phyloP scores from a whole-genome alignment of 2,329 filamentous ascomycete species.

The Cadophora gregata region DNA sequence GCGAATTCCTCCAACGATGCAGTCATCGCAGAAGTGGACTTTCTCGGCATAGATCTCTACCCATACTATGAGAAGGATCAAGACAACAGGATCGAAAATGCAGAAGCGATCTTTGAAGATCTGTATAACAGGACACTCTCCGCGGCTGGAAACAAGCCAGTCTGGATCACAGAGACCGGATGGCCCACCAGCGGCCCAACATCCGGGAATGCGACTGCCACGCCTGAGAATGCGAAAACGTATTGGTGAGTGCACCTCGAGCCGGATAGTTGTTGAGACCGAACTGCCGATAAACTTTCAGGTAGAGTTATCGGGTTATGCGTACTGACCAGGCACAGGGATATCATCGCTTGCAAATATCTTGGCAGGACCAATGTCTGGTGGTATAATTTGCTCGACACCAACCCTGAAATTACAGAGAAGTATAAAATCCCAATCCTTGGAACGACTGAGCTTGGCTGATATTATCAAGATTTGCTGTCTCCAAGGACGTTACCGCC shows the following conservation, averaged over 20 bases:
- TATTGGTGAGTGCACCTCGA: neutral
- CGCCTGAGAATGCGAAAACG: neutral
- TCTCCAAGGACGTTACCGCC: constrained; percentile 3
- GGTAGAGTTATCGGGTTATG: neutral
- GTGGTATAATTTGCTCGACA: constrained; percentile 6
- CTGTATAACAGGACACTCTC: constrained; percentile 4
- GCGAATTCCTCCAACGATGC: constrained; percentile 72
- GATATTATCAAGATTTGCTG: neutral
- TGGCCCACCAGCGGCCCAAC: constrained; percentile 16
- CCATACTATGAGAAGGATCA: constrained; percentile 64
- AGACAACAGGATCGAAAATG: constrained; percentile 13
- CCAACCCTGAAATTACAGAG: neutral
- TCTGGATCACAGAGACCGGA: constrained; percentile 24
- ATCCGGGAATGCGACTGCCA: constrained; percentile 3
- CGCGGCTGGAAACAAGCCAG: constrained; percentile 16
- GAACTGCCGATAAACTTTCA: neutral
- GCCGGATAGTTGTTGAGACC: neutral
- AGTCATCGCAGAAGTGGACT: constrained; percentile 74
- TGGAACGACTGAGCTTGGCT: neutral
- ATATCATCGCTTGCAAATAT: neutral
- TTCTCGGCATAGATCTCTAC: constrained; percentile 81
- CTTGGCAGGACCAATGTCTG: neutral
- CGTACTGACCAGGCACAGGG: neutral
- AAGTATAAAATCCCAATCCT: neutral
- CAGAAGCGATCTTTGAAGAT: constrained; percentile 12